A percentile compares a stretch with the other conserved stretches of the same genome.
These are phyloP conservation scores for Fusarium chaquense DNA, from an alignment of 2,329 filamentous ascomycete species.

Conservation along the genomic window DNA sequence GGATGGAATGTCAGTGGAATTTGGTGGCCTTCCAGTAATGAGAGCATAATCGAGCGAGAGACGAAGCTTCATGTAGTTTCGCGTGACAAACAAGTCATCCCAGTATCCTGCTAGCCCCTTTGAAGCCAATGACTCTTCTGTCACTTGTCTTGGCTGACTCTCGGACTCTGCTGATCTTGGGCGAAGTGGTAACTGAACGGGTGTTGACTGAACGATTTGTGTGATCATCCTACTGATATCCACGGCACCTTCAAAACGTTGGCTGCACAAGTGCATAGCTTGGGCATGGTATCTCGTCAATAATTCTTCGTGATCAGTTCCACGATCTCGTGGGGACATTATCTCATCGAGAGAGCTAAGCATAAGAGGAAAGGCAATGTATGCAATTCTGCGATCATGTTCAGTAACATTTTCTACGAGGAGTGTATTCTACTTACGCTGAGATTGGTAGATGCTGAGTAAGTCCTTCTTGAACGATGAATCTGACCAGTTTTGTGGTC, in stretches of 20 bases:
- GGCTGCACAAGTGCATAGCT: conserved; percentile 22
- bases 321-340: not conserved
- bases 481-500: conserved; percentile 10
- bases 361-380: conserved; percentile 27
- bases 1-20: not conserved
- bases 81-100: conserved; percentile 19
- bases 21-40: conserved; percentile 8
- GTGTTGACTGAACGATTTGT: conserved; percentile 19
- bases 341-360: conserved; percentile 18
- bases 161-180: not conserved
- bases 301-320: accelerated
- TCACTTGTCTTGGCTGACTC: accelerated
- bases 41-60: conserved; percentile 19
- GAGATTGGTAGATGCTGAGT: conserved; percentile 21
- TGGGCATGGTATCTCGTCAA: conserved; percentile 12
- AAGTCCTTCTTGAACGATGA: conserved; percentile 5
- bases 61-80: conserved; percentile 12
- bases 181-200: not conserved
- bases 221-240: conserved; percentile 28
- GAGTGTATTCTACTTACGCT: not conserved
- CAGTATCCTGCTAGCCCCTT: not conserved
- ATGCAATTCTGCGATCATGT: not conserved
- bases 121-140: accelerated
- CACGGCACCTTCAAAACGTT: conserved; percentile 5
- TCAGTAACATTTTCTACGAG: accelerated